These are phyloP conservation scores for Buxus sempervirens DNA, from an alignment of 164 flowering plant species.

Conservation along the genomic window DNA sequence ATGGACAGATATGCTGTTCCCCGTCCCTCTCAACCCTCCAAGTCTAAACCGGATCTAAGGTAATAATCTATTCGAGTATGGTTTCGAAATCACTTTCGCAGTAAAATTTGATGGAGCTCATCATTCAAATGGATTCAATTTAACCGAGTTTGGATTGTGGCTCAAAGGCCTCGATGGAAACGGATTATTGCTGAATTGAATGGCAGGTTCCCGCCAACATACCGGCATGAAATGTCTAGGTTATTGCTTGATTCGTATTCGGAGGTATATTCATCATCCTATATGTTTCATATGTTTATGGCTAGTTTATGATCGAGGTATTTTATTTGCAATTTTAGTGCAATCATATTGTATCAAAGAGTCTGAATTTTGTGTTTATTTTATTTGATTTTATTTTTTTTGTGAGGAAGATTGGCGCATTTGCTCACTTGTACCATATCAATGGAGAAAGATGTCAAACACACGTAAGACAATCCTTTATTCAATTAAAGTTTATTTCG, in stretches of 20 bases:
- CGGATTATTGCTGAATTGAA: constrained; percentile 39
- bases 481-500: not conserved
- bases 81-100: not conserved
- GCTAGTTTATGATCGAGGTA: not conserved
- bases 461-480: constrained; percentile 34
- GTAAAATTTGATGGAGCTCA: not conserved
- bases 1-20: constrained; percentile 18
- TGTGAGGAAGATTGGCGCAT: constrained; percentile 40
- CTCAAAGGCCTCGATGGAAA: constrained; percentile 43
- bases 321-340: too few species aligned
- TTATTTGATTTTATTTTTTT: not conserved
- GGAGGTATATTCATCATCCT: constrained; percentile 29
- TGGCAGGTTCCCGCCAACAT: constrained; percentile 40
- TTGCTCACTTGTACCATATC: constrained; percentile 50
- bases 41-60: constrained; percentile 13
- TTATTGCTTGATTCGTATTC: constrained; percentile 47
- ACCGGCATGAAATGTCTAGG: constrained; percentile 40
- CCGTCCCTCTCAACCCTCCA: constrained; percentile 3
- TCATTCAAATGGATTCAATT: not conserved
- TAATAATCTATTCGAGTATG: not conserved
- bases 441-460: constrained; percentile 41
- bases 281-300: not conserved
- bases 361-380: not conserved
- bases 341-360: not conserved
- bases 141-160: not conserved